Base-by-base conservation (phyloP, 2,329 filamentous ascomycete genomes). In the Colletotrichum caudatum region DNA sequence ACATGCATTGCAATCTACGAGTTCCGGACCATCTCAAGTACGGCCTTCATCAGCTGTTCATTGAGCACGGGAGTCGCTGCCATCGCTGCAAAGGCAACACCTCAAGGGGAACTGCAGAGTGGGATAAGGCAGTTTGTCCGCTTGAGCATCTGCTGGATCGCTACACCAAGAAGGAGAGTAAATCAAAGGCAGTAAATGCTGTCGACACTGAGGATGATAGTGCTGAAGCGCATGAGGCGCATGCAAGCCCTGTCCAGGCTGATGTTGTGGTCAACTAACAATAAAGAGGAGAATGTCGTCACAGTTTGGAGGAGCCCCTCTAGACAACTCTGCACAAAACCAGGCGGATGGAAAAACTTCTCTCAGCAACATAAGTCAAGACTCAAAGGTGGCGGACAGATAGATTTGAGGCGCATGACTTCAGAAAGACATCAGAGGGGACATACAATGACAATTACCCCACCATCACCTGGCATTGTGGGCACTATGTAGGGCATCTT, bases 91-190 rank as follows among this genome's bases (percentile, higher is more conserved):
- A 80, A 67, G 80, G 81, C 62, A 79, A 75, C 35, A 93, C 91
- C 0, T 87, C 87, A 0, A 83, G 88, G 74, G 86, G 86, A 1
- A 91, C 87, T 61, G 85, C 86, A 35, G 87, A 86, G 0, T 94
- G 92, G 91, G 84, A 89, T 4, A 82, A 89, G 20, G 87, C 77
- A 1, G 75, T 78, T 8, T 85, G 84, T 63, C 83, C 82, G 2
- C 76, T 85, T 1, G 84, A 85, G 71, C 76, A 81, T n/a, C 77
- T 85, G 7, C 75, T 85, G 20, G 75, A 80, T 53, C 79, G 73
- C 7, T 70, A 70, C 51, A 48, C 54, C 23, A 74, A 74, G 37
- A 66, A 56, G 26, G 50, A 73, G 14, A 79, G 75, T 56, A 79
- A 78, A 74, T 46, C 56, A 8, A 75, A 76, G 70, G 61, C 69